Conservation (phyloP, 2,329 filamentous ascomycete genomes). For the Ceratocystis papillata region DNA sequence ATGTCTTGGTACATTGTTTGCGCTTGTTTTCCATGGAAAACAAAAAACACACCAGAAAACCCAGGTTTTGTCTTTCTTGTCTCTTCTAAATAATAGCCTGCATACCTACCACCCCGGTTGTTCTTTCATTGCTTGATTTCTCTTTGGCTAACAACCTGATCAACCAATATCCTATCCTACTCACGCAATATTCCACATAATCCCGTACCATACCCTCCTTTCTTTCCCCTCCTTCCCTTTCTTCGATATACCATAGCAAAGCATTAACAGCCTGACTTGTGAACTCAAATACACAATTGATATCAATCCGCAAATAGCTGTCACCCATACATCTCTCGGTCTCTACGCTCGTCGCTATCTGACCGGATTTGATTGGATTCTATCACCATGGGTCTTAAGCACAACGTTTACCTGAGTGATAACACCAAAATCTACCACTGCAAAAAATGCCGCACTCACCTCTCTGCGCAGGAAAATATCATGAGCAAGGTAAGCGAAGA, state of each 20-base stretch:
- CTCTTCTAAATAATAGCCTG: no score
- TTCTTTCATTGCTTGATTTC: no score
- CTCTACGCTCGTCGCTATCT: background rate
- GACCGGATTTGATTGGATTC: background rate
- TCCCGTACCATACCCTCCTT: no score
- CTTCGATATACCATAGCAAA: background rate
- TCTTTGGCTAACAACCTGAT: background rate
- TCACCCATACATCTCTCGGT: background rate
- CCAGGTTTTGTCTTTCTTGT: no score
- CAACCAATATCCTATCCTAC: background rate
- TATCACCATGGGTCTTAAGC: constrained; percentile 65
- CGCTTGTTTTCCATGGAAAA: no score
- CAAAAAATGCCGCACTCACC: constrained; percentile 89
- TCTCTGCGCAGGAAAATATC: constrained; percentile 91
- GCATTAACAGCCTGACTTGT: background rate
- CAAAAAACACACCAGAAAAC: no score
- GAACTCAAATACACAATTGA: background rate
- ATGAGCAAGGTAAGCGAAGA: constrained; percentile 65
- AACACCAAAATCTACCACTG: constrained; percentile 74
- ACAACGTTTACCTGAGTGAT: constrained; percentile 83
- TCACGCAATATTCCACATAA: background rate
- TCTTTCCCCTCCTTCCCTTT: background rate
- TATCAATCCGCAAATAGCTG: background rate
- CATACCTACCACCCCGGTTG: no score
- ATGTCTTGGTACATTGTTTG: no score